A percentile compares a stretch with the other conserved stretches of the same genome.
Conservation (phyloP, 2,329 filamentous ascomycete species). For the Tothia fuscella region DNA sequence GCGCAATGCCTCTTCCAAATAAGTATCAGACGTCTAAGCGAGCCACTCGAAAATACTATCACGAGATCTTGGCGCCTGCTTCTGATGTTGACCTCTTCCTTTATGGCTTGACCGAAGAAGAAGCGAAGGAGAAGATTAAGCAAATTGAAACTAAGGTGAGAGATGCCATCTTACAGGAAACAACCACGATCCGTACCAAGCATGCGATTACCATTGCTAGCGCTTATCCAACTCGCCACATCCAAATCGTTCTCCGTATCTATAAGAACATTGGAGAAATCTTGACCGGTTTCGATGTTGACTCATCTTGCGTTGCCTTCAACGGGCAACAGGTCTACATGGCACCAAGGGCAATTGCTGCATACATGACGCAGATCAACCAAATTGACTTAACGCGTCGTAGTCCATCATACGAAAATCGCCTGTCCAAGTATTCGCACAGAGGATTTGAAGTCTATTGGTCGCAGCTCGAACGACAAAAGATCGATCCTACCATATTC, state of each 20-base stretch:
- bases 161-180: constrained; percentile 70
- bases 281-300: constrained; percentile 78
- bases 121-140: constrained; percentile 74
- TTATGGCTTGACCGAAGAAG: constrained; percentile 64
- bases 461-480: constrained; percentile 59
- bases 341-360: constrained; percentile 62
- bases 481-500: constrained; percentile 75
- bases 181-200: constrained; percentile 73
- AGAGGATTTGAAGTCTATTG: constrained; percentile 78
- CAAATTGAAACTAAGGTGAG: constrained; percentile 65
- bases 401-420: constrained; percentile 78
- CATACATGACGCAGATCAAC: constrained; percentile 74
- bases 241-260: constrained; percentile 75
- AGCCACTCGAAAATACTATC: constrained; percentile 51
- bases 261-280: constrained; percentile 80
- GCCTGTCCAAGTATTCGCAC: constrained; percentile 74
- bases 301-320: constrained; percentile 70
- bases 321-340: constrained; percentile 71
- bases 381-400: constrained; percentile 66
- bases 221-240: constrained; percentile 70
- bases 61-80: constrained; percentile 67
- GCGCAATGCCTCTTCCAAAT: constrained; percentile 52
- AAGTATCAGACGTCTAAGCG: constrained; percentile 32
- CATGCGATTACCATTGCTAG: constrained; percentile 78
- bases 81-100: constrained; percentile 82